Conservation (phyloP, 2,329 filamentous ascomycete species). For the Penicillium sp. region DNA sequence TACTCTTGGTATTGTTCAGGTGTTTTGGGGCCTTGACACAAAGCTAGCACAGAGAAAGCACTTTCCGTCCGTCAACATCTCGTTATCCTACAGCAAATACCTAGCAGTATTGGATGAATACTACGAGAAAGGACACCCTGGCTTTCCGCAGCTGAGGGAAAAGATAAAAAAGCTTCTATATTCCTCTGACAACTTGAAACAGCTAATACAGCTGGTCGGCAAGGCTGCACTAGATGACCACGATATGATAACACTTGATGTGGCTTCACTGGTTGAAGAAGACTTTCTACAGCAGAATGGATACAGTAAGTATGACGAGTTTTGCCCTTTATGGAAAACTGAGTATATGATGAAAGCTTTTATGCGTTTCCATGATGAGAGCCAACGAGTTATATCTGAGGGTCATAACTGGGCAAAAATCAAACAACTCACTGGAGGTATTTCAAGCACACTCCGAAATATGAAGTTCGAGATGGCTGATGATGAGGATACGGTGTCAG, state of each 20-base stretch:
- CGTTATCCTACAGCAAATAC: slow-evolving; percentile 95
- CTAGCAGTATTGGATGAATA: slow-evolving; percentile 83
- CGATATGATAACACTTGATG: slow-evolving; percentile 97
- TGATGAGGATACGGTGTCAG: slow-evolving; percentile 76
- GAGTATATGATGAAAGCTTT: slow-evolving; percentile 99
- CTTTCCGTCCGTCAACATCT: slow-evolving; percentile 98
- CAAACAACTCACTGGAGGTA: slow-evolving; percentile 82
- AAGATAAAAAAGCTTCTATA: slow-evolving; percentile 91
- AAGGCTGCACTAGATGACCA: slow-evolving; percentile 94
- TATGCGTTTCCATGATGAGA: slow-evolving; percentile 96
- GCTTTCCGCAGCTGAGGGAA: slow-evolving; percentile 90
- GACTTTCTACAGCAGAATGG: slow-evolving; percentile 99
- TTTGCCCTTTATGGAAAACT: slow-evolving; percentile 99
- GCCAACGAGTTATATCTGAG: slow-evolving; percentile 89
- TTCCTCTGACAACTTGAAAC: slow-evolving; percentile 94
- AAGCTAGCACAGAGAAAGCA: slow-evolving; percentile 98
- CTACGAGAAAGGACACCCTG: slow-evolving; percentile 91
- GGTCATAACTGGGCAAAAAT: slow-evolving; percentile 93
- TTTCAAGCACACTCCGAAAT: slow-evolving; percentile 80
- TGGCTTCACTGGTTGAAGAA: slow-evolving; percentile 90
- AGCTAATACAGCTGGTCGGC: slow-evolving; percentile 97
- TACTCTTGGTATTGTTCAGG: slow-evolving; percentile 95
- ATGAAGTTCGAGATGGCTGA: slow-evolving; percentile 97
- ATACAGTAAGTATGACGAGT: slow-evolving; percentile 98
- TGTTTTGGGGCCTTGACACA: slow-evolving; percentile 99